Conservation (phyloP, 352 stramenopile genomes). For the Phytophthora sansomeana region DNA sequence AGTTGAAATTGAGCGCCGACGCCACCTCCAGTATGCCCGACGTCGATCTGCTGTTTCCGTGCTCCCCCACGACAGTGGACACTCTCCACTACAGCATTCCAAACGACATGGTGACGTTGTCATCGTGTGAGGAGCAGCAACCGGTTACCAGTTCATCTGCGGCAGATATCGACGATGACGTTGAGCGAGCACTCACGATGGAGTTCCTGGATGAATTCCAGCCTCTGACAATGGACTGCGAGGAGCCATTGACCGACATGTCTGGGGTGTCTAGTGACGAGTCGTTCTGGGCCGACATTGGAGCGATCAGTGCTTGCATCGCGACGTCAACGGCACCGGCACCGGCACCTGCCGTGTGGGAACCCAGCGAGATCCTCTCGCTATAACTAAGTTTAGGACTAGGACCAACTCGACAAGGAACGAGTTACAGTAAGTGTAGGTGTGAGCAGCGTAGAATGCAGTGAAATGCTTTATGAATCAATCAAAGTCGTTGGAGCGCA, state of each 20-base stretch:
- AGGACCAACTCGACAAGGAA: slow-evolving; percentile 15
- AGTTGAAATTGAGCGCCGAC: slow-evolving; percentile 20
- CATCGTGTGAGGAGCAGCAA: neutral
- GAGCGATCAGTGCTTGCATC: slow-evolving; percentile 29
- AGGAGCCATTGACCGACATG: slow-evolving; percentile 18
- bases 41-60: slow-evolving; percentile 16
- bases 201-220: slow-evolving; percentile 45
- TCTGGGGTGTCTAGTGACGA: slow-evolving; percentile 28
- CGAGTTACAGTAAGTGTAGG: slow-evolving; percentile 28
- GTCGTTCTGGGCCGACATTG: slow-evolving; percentile 30
- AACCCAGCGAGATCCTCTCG: slow-evolving; percentile 25
- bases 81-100: slow-evolving; percentile 10
- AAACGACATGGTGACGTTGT: neutral
- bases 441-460: slow-evolving; percentile 30
- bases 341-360: slow-evolving; percentile 16
- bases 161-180: slow-evolving; percentile 8
- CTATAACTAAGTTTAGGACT: slow-evolving; percentile 30
- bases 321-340: slow-evolving; percentile 17
- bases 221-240: slow-evolving; percentile 31
- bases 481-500: too few relatives aligned
- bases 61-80: slow-evolving; percentile 27
- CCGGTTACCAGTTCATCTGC: slow-evolving; percentile 2
- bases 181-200: slow-evolving; percentile 32
- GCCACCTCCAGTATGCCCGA: slow-evolving; percentile 7
- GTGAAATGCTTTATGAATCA: slow-evolving; percentile 30